Conservation (phyloP, 1,284 basidiomycete genomes). For the Fistulinella cinereoalba region DNA sequence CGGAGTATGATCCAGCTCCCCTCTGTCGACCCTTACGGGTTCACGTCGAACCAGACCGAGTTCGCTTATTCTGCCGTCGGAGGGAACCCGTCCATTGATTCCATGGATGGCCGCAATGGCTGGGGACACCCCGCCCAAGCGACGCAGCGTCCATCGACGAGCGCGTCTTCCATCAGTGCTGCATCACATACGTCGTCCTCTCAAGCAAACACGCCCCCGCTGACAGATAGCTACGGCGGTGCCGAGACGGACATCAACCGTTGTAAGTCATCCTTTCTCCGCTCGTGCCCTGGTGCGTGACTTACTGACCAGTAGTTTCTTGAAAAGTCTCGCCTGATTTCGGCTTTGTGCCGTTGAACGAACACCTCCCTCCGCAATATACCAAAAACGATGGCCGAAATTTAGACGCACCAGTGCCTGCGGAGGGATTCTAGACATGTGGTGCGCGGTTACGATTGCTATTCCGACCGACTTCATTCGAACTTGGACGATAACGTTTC, state of each 20-base stretch:
- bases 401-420: slow-evolving; percentile 36
- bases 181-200: slow-evolving; percentile 70
- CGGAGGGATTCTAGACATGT: slow-evolving; percentile 30
- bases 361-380: slow-evolving; percentile 65
- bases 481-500: slow-evolving; percentile 33
- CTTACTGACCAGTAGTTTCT: slow-evolving; percentile 35
- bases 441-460: slow-evolving; percentile 28
- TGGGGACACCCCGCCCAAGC: slow-evolving; percentile 38
- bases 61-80: slow-evolving; percentile 72
- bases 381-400: slow-evolving; percentile 54
- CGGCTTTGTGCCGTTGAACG: slow-evolving; percentile 73
- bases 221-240: slow-evolving; percentile 56
- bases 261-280: slow-evolving; percentile 55
- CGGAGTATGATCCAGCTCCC: slow-evolving; percentile 77
- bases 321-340: slow-evolving; percentile 73
- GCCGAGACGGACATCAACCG: slow-evolving; percentile 69
- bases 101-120: slow-evolving; percentile 43
- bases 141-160: slow-evolving; percentile 63
- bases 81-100: slow-evolving; percentile 47
- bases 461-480: slow-evolving; percentile 36
- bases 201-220: slow-evolving; percentile 77
- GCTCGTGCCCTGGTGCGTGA: slow-evolving; percentile 25
- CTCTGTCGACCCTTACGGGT: slow-evolving; percentile 64
- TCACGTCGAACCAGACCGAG: slow-evolving; percentile 62
- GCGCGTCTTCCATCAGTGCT: slow-evolving; percentile 66